Conservation (phyloP, 352 stramenopile genomes). For the Pythium folliculosum region DNA sequence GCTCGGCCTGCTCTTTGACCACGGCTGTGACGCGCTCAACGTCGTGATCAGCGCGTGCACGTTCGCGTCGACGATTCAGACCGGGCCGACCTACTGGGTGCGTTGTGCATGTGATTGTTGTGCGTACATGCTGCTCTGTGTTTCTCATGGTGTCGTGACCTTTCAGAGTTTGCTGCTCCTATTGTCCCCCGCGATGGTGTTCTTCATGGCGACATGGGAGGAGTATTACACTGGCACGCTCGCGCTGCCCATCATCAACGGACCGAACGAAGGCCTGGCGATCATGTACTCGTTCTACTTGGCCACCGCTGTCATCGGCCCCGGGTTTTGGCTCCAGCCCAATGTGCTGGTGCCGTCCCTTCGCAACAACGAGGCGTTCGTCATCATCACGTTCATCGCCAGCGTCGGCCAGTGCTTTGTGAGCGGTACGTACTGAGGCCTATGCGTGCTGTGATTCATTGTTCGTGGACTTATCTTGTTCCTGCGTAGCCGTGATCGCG, state of each 20-base stretch:
- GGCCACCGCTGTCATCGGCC: constrained; percentile 59
- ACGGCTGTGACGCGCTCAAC: constrained; percentile 86
- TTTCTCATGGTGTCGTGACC: constrained; percentile 4
- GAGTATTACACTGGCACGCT: constrained; percentile 97
- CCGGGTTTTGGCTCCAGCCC: constrained; percentile 64
- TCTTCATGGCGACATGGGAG: constrained; percentile 98
- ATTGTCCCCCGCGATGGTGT: constrained; percentile 83
- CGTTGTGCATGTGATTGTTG: not conserved
- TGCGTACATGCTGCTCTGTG: constrained; percentile 15
- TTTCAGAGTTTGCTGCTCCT: constrained; percentile 72
- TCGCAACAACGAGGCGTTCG: constrained; percentile 80
- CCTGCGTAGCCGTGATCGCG: constrained; percentile 50
- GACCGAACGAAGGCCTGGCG: constrained; percentile 94
- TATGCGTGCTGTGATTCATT: not conserved
- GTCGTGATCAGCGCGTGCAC: constrained; percentile 82
- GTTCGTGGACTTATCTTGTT: not conserved
- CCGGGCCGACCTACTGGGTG: constrained; percentile 81
- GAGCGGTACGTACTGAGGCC: constrained; percentile 44
- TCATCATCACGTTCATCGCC: constrained; percentile 67
- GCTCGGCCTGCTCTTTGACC: constrained; percentile 83
- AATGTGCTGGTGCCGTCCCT: constrained; percentile 63
- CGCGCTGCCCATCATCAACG: constrained; percentile 95
- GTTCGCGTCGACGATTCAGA: constrained; percentile 86
- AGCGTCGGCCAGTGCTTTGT: constrained; percentile 71
- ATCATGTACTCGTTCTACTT: constrained; percentile 88